These are phyloP conservation scores for Torrubiella hemipterigena DNA, from an alignment of 2,329 filamentous ascomycete genomes.

Conservation along the genomic window DNA sequence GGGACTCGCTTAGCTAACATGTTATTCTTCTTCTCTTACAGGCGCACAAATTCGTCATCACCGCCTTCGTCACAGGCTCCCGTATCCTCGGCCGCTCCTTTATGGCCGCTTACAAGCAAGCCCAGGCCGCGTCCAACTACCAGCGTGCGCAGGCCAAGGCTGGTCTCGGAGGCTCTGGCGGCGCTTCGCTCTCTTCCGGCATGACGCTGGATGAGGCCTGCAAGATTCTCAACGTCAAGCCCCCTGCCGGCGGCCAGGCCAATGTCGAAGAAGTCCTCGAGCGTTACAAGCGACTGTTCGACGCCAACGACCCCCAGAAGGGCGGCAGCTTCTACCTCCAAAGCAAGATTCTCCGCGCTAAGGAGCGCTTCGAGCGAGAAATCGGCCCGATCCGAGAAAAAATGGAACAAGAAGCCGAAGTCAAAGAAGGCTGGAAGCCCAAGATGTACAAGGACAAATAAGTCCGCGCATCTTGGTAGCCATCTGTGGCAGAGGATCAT, in stretches of 20 bases:
- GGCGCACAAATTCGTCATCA: conserved; percentile 84
- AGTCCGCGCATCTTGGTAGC: too few species aligned
- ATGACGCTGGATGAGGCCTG: conserved; percentile 94
- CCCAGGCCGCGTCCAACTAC: conserved; percentile 75
- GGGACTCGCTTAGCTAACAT: too few species aligned
- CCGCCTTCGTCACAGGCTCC: conserved; percentile 79
- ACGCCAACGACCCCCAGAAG: conserved; percentile 87
- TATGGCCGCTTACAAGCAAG: conserved; percentile 89
- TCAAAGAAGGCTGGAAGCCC: conserved; percentile 81
- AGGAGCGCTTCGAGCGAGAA: conserved; percentile 87
- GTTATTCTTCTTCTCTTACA: conserved; percentile 22
- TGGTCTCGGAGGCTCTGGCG: conserved; percentile 40
- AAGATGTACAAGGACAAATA: conserved; percentile 86
- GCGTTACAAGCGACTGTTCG: conserved; percentile 89
- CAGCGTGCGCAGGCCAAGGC: conserved; percentile 58
- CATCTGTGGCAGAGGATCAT: too few species aligned
- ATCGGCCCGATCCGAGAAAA: conserved; percentile 60
- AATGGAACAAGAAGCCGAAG: conserved; percentile 62
- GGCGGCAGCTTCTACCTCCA: conserved; percentile 97
- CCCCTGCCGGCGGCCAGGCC: conserved; percentile 59
- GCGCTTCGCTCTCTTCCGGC: conserved; percentile 49
- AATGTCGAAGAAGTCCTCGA: conserved; percentile 71
- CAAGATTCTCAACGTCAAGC: conserved; percentile 92
- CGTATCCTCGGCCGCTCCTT: conserved; percentile 91
- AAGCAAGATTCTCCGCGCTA: conserved; percentile 86